phyloP scores from a whole-genome alignment of 495 filamentous ascomycete genomes.

The Podospora pseudopauciseta region DNA sequence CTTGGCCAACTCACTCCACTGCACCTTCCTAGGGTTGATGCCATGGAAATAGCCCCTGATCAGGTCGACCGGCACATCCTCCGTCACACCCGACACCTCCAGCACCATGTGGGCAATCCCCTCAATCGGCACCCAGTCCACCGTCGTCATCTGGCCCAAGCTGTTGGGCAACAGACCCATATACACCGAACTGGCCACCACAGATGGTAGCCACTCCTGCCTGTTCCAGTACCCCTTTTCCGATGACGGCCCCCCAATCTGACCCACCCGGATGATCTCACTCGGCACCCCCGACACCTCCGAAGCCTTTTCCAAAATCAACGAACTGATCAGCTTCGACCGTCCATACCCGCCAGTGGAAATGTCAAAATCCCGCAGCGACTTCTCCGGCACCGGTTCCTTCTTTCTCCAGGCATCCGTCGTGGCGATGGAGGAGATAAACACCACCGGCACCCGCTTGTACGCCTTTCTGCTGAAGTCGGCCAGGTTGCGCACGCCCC shows the following conservation, averaged over 20 bases:
- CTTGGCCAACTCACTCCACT: constrained; percentile 36
- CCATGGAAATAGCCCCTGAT: constrained; percentile 48
- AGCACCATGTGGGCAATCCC: constrained; percentile 40
- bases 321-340: constrained; percentile 53
- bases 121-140: constrained; percentile 57
- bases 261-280: constrained; percentile 53
- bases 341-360: constrained; percentile 52
- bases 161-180: constrained; percentile 40
- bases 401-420: constrained; percentile 35
- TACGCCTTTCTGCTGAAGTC: constrained; percentile 47
- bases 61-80: constrained; percentile 23
- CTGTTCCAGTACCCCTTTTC: constrained; percentile 50
- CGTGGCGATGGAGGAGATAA: constrained; percentile 53
- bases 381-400: constrained; percentile 44
- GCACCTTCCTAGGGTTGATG: constrained; percentile 39
- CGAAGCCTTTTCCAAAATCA: constrained; percentile 45
- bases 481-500: constrained; percentile 50
- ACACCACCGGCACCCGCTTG: constrained; percentile 47
- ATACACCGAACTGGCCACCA: constrained; percentile 43
- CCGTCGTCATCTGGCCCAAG: constrained; percentile 35
- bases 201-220: constrained; percentile 56
- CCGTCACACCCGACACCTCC: constrained; percentile 34
- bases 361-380: constrained; percentile 40
- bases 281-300: constrained; percentile 38
- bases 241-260: constrained; percentile 51